Evolutionary conservation across 2,329 filamentous ascomycete genomes (phyloP).

Genomic region (Neurospora sp.): DNA sequence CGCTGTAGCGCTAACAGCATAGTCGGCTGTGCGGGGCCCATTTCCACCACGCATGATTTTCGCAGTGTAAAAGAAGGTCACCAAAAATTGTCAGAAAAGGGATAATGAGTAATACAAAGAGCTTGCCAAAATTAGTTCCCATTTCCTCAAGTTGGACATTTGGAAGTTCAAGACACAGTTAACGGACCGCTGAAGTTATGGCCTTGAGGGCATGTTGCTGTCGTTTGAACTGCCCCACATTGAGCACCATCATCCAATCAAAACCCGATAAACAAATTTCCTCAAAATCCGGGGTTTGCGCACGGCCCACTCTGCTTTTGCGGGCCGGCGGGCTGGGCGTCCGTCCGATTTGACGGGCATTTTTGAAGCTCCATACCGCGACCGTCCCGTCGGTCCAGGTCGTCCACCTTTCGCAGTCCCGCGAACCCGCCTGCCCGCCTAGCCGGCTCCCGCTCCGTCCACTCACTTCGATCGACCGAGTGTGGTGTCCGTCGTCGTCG

Average conservation of each 20-base stretch:
- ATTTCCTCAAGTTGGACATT: neutral
- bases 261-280: constrained; percentile 10
- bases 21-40: neutral
- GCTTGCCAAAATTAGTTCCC: too few species aligned
- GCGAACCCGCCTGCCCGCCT: constrained; percentile 2
- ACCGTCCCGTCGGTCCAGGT: neutral
- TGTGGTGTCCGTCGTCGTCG: neutral
- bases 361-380: neutral
- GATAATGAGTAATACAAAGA: too few species aligned
- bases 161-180: neutral
- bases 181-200: neutral
- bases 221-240: neutral
- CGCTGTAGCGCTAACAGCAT: neutral
- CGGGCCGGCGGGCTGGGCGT: neutral
- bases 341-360: neutral
- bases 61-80: fast-evolving
- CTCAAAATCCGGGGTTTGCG: constrained; percentile 1
- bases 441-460: neutral
- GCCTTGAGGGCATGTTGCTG: neutral
- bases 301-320: neutral
- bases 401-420: neutral
- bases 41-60: neutral
- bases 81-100: too few species aligned
- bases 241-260: constrained; percentile 10
- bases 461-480: neutral